Evolutionary conservation across 768 basidiomycete species (phyloP).

Genomic region (Amanita rimosa): DNA sequence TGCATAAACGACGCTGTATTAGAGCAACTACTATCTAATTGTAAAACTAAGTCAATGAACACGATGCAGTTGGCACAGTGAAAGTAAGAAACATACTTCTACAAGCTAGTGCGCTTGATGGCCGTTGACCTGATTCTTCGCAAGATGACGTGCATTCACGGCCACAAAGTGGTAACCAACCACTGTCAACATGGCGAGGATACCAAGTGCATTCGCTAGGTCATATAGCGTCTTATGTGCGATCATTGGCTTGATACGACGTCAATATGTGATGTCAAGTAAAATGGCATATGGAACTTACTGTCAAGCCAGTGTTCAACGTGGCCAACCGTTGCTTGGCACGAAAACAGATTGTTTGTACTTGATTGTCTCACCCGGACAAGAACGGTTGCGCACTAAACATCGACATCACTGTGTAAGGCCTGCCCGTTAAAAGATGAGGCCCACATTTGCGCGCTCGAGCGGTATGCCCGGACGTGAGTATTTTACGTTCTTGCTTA

Average conservation of each 20-base stretch:
- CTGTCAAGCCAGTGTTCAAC: background rate
- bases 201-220: slow-evolving; percentile 75
- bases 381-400: no score
- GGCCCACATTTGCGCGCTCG: slow-evolving; percentile 43
- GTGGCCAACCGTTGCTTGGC: background rate
- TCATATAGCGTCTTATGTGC: slow-evolving; percentile 69
- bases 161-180: slow-evolving; percentile 87
- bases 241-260: slow-evolving; percentile 37
- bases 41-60: background rate
- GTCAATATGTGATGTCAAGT: no score
- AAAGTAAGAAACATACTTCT: background rate
- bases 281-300: background rate
- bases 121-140: slow-evolving; percentile 7
- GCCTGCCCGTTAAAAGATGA: slow-evolving; percentile 34
- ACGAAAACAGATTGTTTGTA: slow-evolving; percentile 14
- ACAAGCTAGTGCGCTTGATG: background rate
- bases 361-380: slow-evolving; percentile 21
- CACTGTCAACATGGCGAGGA: slow-evolving; percentile 78
- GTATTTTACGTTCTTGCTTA: slow-evolving; percentile 17
- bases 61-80: background rate
- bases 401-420: background rate
- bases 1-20: background rate
- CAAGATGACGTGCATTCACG: slow-evolving; percentile 53
- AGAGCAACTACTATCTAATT: background rate
- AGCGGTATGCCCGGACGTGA: slow-evolving; percentile 81